Evolutionary conservation across 2,329 filamentous ascomycete genomes (phyloP).

Genomic region (Herpotrichia juniperi): DNA sequence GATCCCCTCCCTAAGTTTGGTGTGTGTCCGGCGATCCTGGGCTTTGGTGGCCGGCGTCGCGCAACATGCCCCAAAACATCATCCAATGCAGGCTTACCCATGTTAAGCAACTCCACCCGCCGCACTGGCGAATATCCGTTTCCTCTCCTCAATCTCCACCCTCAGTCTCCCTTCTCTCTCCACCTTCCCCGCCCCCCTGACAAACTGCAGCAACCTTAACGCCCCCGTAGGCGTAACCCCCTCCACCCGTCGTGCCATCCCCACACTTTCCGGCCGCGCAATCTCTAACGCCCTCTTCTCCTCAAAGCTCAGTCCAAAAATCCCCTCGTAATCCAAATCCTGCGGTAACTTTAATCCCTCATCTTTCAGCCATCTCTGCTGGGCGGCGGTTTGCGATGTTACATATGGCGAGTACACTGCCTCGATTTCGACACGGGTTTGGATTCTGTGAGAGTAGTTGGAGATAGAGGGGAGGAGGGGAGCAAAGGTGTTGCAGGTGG

Average conservation of each 20-base stretch:
- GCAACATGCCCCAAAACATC: not conserved
- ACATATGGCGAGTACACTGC: conserved; percentile 88
- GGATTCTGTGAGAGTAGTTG: conserved; percentile 64
- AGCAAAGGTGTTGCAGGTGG: conserved; percentile 64
- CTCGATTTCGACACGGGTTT: conserved; percentile 77
- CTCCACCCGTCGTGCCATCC: conserved; percentile 86
- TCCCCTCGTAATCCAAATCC: conserved; percentile 75
- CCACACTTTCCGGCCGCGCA: conserved; percentile 81
- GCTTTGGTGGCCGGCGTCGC: no score
- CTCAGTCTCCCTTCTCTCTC: conserved; percentile 34
- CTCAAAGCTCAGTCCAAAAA: conserved; percentile 78
- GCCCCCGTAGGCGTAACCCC: conserved; percentile 65
- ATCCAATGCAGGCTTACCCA: not conserved
- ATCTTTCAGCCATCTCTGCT: conserved; percentile 73
- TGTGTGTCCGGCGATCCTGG: no score
- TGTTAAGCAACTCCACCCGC: conserved; percentile 12
- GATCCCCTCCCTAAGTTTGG: no score
- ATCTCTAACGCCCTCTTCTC: conserved; percentile 74
- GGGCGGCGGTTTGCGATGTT: conserved; percentile 70
- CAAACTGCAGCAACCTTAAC: conserved; percentile 65
- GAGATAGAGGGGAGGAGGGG: conserved; percentile 62
- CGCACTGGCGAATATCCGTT: conserved; percentile 29
- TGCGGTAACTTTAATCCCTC: conserved; percentile 74
- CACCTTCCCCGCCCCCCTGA: conserved; percentile 54
- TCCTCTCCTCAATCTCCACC: conserved; percentile 38